These are phyloP conservation scores for Pichia phayaonensis DNA, from an alignment of 805 yeast species.

Conservation along the genomic window DNA sequence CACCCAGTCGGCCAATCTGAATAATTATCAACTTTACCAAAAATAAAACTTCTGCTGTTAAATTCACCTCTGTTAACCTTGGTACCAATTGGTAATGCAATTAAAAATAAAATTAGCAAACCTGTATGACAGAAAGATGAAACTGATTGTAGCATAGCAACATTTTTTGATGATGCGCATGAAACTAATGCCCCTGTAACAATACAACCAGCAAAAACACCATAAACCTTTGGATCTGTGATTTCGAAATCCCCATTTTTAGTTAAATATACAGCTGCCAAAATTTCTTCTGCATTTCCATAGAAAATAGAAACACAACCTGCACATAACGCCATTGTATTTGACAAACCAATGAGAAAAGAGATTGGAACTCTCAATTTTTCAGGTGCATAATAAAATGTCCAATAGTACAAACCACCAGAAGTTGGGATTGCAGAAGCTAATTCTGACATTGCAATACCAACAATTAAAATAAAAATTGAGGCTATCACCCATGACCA, in stretches of 20 bases:
- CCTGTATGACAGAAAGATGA: conserved; percentile 47
- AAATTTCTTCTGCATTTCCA: conserved; percentile 49
- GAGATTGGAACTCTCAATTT: conserved; percentile 40
- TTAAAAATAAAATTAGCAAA: conserved; percentile 43
- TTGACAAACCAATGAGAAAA: conserved; percentile 55
- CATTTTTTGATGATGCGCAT: conserved; percentile 43
- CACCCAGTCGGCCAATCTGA: conserved; percentile 53
- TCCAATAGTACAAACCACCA: conserved; percentile 66
- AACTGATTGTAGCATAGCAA: conserved; percentile 49
- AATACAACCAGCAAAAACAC: conserved; percentile 53
- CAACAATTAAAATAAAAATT: conserved; percentile 45
- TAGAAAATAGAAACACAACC: conserved; percentile 59
- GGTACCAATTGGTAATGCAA: conserved; percentile 57
- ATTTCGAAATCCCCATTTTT: conserved; percentile 44
- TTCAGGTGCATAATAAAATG: conserved; percentile 56
- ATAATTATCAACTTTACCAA: conserved; percentile 40
- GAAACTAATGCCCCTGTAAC: conserved; percentile 42
- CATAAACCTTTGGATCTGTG: conserved; percentile 46
- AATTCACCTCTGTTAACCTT: conserved; percentile 27
- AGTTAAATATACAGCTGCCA: conserved; percentile 43
- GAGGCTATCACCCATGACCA: conserved; percentile 60
- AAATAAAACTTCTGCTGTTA: conserved; percentile 42
- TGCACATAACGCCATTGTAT: conserved; percentile 54
- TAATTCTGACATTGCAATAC: conserved; percentile 52
- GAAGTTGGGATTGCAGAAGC: conserved; percentile 64